Evolutionary conservation across 306 rosid species (phyloP), one percentile per base, ranked within the genome.

Genomic region (Medicago lupulina): DNA sequence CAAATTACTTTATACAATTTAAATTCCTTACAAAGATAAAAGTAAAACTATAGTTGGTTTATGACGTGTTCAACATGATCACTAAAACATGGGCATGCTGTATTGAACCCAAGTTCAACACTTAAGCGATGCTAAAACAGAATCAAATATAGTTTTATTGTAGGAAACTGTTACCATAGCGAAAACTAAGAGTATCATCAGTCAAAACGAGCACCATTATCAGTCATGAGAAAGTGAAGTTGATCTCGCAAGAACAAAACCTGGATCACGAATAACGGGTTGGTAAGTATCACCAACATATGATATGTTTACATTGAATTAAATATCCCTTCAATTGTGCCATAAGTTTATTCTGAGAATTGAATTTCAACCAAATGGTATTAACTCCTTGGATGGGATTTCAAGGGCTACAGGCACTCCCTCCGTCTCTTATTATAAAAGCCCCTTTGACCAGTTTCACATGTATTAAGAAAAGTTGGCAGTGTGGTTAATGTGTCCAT

Each of bases 201-300:
- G 11, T 44, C 47, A 78, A 79, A 71, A 38, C 82, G 61, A 71
- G 80, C 83, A 19, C 78, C 70, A 19, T 76, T 77, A 83, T 89
- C 97, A 19, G 88, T 82, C 87, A 84, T 84, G 75, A 93, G 89
- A 81, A 76, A 84, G 77, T 74, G 84, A 73, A 93, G 84, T 77
- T 91, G 98, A 53, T 75, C 81, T 38, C 92, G 83, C 90, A 91
- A 79, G 86, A 83, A 87, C 78, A 75, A 64, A 83, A 91, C 96
- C 97, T 93, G 96, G 60, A 73, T 73, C 80, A 85, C 8, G 8
- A 63, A 62, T 23, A 18, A 50, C 18, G 18, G 10, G 40, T 41
- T 41, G n/a, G 11, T 49, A 57, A 67, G 70, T 17, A 77, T 54
- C 55, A 67, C 11, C 10, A 65, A 40, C 66, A 41, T 11, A 54